Evolutionary conservation across 768 basidiomycete genomes (phyloP).

Genomic region (Tephrocybe rancida): DNA sequence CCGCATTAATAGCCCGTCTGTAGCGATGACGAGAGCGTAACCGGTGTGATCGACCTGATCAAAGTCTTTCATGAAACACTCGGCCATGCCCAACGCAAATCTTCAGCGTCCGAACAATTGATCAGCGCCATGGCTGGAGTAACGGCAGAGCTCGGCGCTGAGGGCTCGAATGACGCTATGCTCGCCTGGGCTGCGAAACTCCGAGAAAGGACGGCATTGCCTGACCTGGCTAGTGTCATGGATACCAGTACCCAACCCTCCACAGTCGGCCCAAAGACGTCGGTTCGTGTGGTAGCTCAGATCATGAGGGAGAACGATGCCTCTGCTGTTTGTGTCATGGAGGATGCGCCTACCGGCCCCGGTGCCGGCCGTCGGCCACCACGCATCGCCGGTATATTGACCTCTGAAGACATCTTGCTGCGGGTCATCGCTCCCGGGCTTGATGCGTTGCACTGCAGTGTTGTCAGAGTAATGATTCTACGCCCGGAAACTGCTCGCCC

Average conservation of each 20-base stretch:
- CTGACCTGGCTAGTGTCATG: not conserved
- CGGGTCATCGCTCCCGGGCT: not conserved
- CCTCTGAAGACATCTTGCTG: not conserved
- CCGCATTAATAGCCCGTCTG: not conserved
- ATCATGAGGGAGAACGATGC: constrained; percentile 4
- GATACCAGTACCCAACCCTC: not conserved
- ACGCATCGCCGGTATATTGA: not conserved
- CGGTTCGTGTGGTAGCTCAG: constrained; percentile 1
- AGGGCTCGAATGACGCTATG: not conserved
- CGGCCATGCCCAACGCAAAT: not conserved
- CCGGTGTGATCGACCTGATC: not conserved
- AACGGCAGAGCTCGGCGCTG: not conserved
- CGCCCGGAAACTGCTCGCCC: not conserved
- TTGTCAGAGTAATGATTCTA: constrained; percentile 1
- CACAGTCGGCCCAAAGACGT: not conserved
- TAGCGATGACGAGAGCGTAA: not conserved
- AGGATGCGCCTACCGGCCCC: not conserved
- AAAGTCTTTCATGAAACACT: constrained; percentile 7
- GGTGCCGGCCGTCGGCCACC: not conserved
- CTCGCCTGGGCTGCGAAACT: constrained; percentile 3
- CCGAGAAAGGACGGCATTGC: constrained; percentile 4
- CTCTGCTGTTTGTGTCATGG: constrained; percentile 8
- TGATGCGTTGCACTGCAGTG: not conserved
- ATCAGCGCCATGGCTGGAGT: constrained; percentile 3
- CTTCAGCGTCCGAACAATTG: not conserved